Evolutionary conservation across 2,329 filamentous ascomycete genomes (phyloP), one percentile per base, ranked within the genome.

Genomic region (Paecilomyces fulvus): DNA sequence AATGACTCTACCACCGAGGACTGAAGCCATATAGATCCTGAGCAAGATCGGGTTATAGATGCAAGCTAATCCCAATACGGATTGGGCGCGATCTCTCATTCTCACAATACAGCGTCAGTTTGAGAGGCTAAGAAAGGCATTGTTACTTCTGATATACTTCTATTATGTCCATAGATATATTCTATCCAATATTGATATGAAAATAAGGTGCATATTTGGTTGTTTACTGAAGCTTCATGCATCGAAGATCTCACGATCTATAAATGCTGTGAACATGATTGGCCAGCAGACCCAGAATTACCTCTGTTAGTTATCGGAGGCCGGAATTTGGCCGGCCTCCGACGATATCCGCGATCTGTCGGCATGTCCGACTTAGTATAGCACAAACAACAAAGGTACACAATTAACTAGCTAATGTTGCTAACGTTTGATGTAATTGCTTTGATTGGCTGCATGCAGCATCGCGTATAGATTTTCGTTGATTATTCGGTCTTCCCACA

Each of bases 301-400:
- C 25, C 48, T 23, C 28, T n/a, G 10, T 14, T 64, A 65, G 65
- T 60, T 61, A 61, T 59, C 65, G 57, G 65, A 73, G 72, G 72
- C 72, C 73, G 72, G 72, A 73, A 73, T 73, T 64, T 59, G 63
- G 59, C 72, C 71, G 72, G 71, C 71, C 71, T 74, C 61, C 61
- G 63, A 52, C 23, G 48, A 55, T 64, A 64, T 55, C 61, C 63
- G 62, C 52, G 37, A 37, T 50, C 53, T 37, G 8, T 23, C 46
- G 30, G 28, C 31, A 14, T 28, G 23, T 30, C 30, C 30, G 50
- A 14, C 21, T 3, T 25, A n/a, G n/a, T n/a, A 7, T 21, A 51
- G 7, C 49, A 23, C 43, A n/a, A 48, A 48, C 43, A 28, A 28
- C 4, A 28, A 28, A 28, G 25, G 4, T 28, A 28, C 25, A 3